These are phyloP conservation scores for Alternaria rosae DNA, from an alignment of 2,329 filamentous ascomycete species.

Conservation along the genomic window DNA sequence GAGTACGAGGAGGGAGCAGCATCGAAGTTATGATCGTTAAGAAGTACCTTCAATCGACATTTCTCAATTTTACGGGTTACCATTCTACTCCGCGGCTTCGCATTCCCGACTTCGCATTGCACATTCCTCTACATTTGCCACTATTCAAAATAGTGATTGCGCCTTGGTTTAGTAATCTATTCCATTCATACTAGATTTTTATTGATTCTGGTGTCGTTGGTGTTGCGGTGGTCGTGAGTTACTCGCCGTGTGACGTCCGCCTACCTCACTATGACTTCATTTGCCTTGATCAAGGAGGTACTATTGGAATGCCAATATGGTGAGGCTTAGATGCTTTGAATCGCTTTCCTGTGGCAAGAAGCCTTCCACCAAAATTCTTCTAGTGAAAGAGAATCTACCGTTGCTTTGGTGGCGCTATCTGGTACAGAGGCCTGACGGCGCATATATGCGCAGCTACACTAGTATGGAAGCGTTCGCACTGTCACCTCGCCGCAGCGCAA, in stretches of 20 bases:
- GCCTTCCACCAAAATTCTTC: too few species aligned
- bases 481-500: neutral
- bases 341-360: too few species aligned
- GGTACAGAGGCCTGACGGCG: neutral
- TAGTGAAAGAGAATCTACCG: neutral
- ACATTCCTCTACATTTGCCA: too few species aligned
- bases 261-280: neutral
- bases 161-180: neutral
- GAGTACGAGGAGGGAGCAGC: conserved; percentile 16
- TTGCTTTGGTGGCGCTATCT: neutral
- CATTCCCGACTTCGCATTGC: too few species aligned
- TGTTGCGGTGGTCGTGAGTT: neutral
- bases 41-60: neutral
- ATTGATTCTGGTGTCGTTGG: neutral
- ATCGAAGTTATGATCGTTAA: conserved; percentile 6
- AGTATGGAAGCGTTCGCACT: neutral
- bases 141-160: neutral
- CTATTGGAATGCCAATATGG: neutral
- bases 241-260: neutral
- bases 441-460: neutral
- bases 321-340: neutral
- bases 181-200: neutral
- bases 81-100: too few species aligned
- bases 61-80: too few species aligned
- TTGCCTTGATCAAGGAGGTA: neutral